phyloP scores from a whole-genome alignment of 2,329 filamentous ascomycete genomes.

The Hypoxylon sp. region DNA sequence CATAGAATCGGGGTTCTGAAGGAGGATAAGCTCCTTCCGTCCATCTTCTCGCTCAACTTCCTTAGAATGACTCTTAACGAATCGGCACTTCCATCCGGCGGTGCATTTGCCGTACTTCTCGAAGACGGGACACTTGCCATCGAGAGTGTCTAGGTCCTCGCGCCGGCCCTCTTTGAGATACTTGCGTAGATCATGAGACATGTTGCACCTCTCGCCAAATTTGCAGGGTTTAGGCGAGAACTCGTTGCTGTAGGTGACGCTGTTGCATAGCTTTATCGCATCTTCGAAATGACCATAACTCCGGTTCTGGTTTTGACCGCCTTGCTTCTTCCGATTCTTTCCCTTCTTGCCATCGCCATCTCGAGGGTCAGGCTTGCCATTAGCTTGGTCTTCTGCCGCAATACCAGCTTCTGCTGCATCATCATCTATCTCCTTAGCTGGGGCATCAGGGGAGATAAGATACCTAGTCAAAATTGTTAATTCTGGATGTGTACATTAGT shows the following conservation, averaged over 20 bases:
- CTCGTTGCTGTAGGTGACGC: conserved; percentile 78
- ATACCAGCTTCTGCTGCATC: conserved; percentile 72
- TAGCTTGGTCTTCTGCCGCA: conserved; percentile 73
- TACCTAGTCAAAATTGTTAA: conserved; percentile 51
- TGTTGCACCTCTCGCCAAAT: conserved; percentile 85
- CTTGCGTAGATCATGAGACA: conserved; percentile 85
- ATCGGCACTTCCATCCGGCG: conserved; percentile 94
- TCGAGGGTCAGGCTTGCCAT: conserved; percentile 57
- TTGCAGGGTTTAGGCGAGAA: conserved; percentile 85
- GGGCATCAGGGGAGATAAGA: conserved; percentile 51
- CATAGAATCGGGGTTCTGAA: conserved; percentile 65
- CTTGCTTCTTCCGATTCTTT: conserved; percentile 68
- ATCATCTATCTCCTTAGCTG: conserved; percentile 63
- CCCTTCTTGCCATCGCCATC: conserved; percentile 62
- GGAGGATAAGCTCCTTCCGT: conserved; percentile 82
- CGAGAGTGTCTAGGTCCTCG: conserved; percentile 82
- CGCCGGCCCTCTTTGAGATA: conserved; percentile 88
- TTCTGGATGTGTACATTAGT: not conserved
- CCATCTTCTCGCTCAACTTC: conserved; percentile 86
- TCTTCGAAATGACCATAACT: conserved; percentile 86
- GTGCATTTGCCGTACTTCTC: conserved; percentile 82
- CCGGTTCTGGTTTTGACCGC: conserved; percentile 87
- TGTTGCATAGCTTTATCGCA: conserved; percentile 82
- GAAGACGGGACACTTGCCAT: conserved; percentile 85
- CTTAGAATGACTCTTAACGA: conserved; percentile 87